A percentile compares a stretch with the other conserved stretches of the same genome.
These are phyloP conservation scores for Tulasnella sp. DNA, from an alignment of 768 basidiomycete species.

Conservation along the genomic window DNA sequence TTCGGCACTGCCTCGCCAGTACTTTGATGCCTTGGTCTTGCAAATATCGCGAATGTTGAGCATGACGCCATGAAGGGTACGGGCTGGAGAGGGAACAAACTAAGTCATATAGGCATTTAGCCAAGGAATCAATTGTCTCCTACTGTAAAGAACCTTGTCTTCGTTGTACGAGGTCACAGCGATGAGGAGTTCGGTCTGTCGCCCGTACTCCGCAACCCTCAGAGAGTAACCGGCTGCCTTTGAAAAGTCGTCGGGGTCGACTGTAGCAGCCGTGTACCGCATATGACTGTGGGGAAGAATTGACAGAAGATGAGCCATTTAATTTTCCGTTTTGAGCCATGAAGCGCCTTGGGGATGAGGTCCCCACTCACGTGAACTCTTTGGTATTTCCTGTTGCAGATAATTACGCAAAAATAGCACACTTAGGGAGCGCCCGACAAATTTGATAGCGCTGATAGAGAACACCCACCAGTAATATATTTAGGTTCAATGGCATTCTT, in stretches of 20 bases:
- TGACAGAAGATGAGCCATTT: slow-evolving; percentile 26
- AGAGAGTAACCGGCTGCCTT: slow-evolving; percentile 77
- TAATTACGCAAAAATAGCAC: neutral
- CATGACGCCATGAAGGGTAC: slow-evolving; percentile 92
- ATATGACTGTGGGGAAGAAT: slow-evolving; percentile 49
- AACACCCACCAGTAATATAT: slow-evolving; percentile 44
- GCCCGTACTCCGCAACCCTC: slow-evolving; percentile 74
- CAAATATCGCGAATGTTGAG: slow-evolving; percentile 94
- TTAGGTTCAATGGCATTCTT: slow-evolving; percentile 73
- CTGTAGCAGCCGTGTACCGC: slow-evolving; percentile 88
- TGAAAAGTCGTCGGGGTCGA: slow-evolving; percentile 82
- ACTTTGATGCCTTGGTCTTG: slow-evolving; percentile 90
- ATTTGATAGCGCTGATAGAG: neutral
- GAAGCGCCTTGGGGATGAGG: neutral
- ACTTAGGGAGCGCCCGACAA: neutral
- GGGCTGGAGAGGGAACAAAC: slow-evolving; percentile 32
- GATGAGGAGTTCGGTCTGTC: slow-evolving; percentile 87
- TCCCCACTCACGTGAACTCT: slow-evolving; percentile 74
- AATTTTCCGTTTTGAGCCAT: slow-evolving; percentile 3
- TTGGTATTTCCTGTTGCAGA: slow-evolving; percentile 47
- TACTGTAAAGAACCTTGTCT: slow-evolving; percentile 80
- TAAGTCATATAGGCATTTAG: slow-evolving; percentile 26
- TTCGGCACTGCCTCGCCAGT: slow-evolving; percentile 75
- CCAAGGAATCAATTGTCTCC: neutral
- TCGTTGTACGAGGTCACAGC: slow-evolving; percentile 92